Conservation (phyloP, 2,329 filamentous ascomycete genomes). For the Aspergillus chevalieri region DNA sequence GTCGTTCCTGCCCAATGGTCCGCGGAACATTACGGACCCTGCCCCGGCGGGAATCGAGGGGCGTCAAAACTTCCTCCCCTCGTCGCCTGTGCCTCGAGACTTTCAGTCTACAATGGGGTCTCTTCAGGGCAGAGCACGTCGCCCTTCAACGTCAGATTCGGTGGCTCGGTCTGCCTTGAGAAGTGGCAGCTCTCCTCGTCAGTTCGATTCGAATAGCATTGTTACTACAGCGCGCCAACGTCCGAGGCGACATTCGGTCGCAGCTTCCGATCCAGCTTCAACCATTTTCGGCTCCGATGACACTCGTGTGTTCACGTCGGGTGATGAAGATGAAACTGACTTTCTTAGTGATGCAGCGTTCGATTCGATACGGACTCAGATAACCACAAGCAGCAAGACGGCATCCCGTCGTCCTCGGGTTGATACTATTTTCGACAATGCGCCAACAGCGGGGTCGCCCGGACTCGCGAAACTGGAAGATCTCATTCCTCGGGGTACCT, state of each 20-base stretch:
- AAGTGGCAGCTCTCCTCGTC: constrained; percentile 10
- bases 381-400: constrained; percentile 49
- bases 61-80: constrained; percentile 13
- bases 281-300: constrained; percentile 58
- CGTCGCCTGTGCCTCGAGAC: constrained; percentile 20
- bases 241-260: constrained; percentile 49
- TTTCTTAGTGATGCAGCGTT: constrained; percentile 57
- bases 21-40: constrained; percentile 38
- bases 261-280: constrained; percentile 54
- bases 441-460: constrained; percentile 30
- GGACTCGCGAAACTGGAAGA: constrained; percentile 44
- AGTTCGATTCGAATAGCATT: constrained; percentile 16
- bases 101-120: constrained; percentile 17
- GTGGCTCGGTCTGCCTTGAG: constrained; percentile 24
- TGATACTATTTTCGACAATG: constrained; percentile 59
- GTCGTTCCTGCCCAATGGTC: constrained; percentile 20
- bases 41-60: constrained; percentile 17
- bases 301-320: constrained; percentile 50
- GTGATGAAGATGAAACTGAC: constrained; percentile 57
- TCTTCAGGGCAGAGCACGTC: constrained; percentile 10
- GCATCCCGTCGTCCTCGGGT: constrained; percentile 53
- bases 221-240: constrained; percentile 29
- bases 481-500: constrained; percentile 43
- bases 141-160: constrained; percentile 22
- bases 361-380: constrained; percentile 57